Evolutionary conservation across 192 early-diverging fungal species (phyloP), one percentile per base, ranked within the genome.

Genomic region (Podochytrium sp.): DNA sequence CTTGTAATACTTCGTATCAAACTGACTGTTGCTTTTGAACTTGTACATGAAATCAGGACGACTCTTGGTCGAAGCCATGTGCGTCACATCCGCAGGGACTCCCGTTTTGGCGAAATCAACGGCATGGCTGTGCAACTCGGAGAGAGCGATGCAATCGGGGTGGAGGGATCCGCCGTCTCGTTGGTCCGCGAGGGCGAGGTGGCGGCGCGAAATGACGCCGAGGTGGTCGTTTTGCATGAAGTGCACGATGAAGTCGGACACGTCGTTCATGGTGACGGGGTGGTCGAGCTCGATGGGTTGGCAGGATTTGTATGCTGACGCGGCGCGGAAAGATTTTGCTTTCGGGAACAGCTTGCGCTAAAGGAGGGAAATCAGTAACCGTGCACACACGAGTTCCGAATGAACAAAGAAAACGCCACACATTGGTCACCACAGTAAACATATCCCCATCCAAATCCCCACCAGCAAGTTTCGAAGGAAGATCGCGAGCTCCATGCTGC

Each of bases 391-490:
- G n/a, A n/a, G n/a, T n/a, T n/a, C n/a, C n/a, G n/a, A n/a, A n/a
- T n/a, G n/a, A n/a, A n/a, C n/a, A n/a, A n/a, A n/a, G n/a, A n/a
- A n/a, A n/a, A n/a, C n/a, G n/a, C n/a, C n/a, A n/a, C n/a, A n/a
- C n/a, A 27, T 53, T 73, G 7, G 20, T 23, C 75, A 61, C 37
- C 12, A 66, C 33, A n/a, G 18, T 34, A 75, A 34, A 90, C 88
- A 85, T 85, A 79, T 94, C 93, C 25, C 93, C 93, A 66, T 94
- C 93, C 10, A 94, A 76, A 80, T 94, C 93, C 6, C 93, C 93
- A 40, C 93, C 93, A 66, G 85, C 84, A 65, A 92, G 90, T 87
- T 89, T 89, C 50, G 88, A 91, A 2, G 92, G 90, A 41, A 93
- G 79, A 63, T 89, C 88, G 3, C 93, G 83, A 7, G 81, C 65